phyloP scores from a whole-genome alignment of 768 basidiomycete genomes.

The Crepidotus variabilis region DNA sequence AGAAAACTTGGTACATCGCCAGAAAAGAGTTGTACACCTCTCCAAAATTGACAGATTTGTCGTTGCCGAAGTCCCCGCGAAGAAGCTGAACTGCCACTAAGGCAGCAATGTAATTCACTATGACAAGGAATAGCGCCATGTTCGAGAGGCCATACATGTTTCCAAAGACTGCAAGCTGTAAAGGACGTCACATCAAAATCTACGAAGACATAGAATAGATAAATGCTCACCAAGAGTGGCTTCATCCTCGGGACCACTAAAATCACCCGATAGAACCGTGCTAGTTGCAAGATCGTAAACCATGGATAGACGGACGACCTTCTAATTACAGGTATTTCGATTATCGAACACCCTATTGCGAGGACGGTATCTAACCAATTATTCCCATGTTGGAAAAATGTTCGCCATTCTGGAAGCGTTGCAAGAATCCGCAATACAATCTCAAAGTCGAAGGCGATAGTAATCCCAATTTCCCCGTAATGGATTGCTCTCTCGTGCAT shows the following conservation, averaged over 20 bases:
- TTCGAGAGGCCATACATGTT: conserved; percentile 89
- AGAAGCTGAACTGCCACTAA: conserved; percentile 81
- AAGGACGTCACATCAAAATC: conserved; percentile 2
- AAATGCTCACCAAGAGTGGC: conserved; percentile 61
- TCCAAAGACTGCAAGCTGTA: conserved; percentile 82
- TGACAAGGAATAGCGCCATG: conserved; percentile 86
- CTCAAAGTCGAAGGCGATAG: conserved; percentile 84
- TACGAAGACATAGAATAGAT: conserved; percentile 1
- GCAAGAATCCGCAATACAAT: conserved; percentile 72
- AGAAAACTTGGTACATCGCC: conserved; percentile 85
- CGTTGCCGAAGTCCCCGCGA: conserved; percentile 68
- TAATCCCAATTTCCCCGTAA: conserved; percentile 71
- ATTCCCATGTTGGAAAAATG: conserved; percentile 58
- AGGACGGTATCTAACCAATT: conserved; percentile 79
- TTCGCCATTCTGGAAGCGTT: conserved; percentile 78
- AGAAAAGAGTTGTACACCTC: conserved; percentile 84
- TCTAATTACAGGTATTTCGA: conserved; percentile 80
- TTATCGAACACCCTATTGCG: conserved; percentile 70
- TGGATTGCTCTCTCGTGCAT: conserved; percentile 49
- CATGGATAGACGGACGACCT: conserved; percentile 70
- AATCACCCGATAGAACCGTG: conserved; percentile 90
- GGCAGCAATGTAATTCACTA: conserved; percentile 84
- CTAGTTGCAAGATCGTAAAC: conserved; percentile 85
- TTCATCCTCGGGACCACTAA: conserved; percentile 88
- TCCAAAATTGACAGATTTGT: conserved; percentile 65